phyloP scores from a whole-genome alignment of 805 yeast genomes.

The Hanseniaspora pseudoguilliermondii region DNA sequence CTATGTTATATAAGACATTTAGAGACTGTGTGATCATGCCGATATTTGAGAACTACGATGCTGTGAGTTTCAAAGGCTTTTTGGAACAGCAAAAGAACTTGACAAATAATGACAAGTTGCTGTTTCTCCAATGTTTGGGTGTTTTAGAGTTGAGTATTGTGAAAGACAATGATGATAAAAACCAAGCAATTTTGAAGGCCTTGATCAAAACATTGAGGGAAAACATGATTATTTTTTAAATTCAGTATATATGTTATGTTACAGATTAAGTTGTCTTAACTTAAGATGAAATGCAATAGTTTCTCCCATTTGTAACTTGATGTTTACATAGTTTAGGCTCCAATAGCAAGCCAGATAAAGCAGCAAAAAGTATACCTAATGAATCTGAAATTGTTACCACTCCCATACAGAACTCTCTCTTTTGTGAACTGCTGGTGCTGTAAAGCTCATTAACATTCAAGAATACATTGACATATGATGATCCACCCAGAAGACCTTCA shows the following conservation, averaged over 20 bases:
- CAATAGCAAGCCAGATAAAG: constrained; percentile 55
- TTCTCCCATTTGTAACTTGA: constrained; percentile 61
- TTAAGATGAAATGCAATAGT: constrained; percentile 47
- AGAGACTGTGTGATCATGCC: constrained; percentile 45
- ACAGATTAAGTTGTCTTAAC: background rate
- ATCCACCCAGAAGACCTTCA: constrained; percentile 86
- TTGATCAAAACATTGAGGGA: constrained; percentile 30
- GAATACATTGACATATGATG: constrained; percentile 81
- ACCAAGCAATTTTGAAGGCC: constrained; percentile 48
- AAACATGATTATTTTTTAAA: constrained; percentile 21
- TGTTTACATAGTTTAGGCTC: constrained; percentile 60
- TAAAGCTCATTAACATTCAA: constrained; percentile 53
- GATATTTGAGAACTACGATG: constrained; percentile 33
- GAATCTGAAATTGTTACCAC: constrained; percentile 76
- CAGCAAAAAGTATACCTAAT: constrained; percentile 74
- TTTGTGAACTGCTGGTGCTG: constrained; percentile 27
- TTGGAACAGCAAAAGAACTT: constrained; percentile 28
- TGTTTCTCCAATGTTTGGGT: constrained; percentile 51
- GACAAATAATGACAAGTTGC: constrained; percentile 32
- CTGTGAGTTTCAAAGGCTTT: constrained; percentile 25
- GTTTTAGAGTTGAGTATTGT: constrained; percentile 25
- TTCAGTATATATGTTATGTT: background rate
- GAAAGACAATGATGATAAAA: constrained; percentile 41
- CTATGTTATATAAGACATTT: constrained; percentile 34
- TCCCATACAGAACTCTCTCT: constrained; percentile 71